A percentile compares a stretch with the other conserved stretches of the same genome.
These are phyloP conservation scores for Aspergillus kassunensis DNA, from an alignment of 495 filamentous ascomycete genomes.

Conservation along the genomic window DNA sequence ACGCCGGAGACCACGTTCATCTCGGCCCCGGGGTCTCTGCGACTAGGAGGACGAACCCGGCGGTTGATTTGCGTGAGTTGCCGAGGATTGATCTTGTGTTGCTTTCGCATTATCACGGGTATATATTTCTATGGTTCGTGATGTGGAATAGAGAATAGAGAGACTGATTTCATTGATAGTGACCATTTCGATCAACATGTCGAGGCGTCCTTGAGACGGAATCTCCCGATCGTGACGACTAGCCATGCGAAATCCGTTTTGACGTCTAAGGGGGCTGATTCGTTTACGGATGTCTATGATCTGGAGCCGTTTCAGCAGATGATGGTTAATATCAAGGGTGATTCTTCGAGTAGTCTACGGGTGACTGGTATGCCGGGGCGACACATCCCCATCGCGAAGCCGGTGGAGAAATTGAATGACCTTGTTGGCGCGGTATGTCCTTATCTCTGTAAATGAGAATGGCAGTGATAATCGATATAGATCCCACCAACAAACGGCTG, in stretches of 20 bases:
- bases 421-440: conserved; percentile 52
- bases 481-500: conserved; percentile 71
- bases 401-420: conserved; percentile 48
- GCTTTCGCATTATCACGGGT: conserved; percentile 64
- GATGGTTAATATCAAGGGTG: conserved; percentile 42
- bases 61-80: conserved; percentile 56
- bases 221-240: conserved; percentile 62
- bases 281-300: conserved; percentile 51
- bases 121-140: too few relatives aligned
- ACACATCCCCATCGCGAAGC: conserved; percentile 54
- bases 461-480: conserved; percentile 14
- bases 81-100: conserved; percentile 59
- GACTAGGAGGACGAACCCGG: conserved; percentile 52
- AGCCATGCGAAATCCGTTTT: conserved; percentile 57
- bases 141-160: too few relatives aligned
- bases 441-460: not conserved
- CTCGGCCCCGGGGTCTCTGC: conserved; percentile 59
- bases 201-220: conserved; percentile 52
- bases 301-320: conserved; percentile 54
- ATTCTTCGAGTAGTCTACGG: conserved; percentile 47
- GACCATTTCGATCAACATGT: conserved; percentile 64
- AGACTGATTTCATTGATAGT: conserved; percentile 20
- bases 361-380: conserved; percentile 69
- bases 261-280: conserved; percentile 35
- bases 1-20: conserved; percentile 65